These are phyloP conservation scores for Backusella liffmaniae DNA, from an alignment of 192 early-diverging fungal genomes.

Conservation along the genomic window DNA sequence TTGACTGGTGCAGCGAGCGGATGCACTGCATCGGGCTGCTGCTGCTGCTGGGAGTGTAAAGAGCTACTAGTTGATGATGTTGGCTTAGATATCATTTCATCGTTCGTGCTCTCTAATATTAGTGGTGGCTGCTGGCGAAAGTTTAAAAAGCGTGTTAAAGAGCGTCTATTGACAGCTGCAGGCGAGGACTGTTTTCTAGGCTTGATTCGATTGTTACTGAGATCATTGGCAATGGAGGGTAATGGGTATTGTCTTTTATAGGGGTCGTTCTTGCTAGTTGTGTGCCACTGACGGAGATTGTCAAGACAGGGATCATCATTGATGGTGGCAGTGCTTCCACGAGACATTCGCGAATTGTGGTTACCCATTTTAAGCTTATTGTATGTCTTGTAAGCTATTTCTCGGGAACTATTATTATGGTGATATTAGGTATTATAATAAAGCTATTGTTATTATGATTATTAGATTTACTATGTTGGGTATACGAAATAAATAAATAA, in stretches of 20 bases:
- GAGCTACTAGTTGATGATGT: neutral
- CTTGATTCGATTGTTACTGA: constrained; percentile 18
- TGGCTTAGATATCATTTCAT: neutral
- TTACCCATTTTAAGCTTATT: constrained; percentile 21
- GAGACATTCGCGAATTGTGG: constrained; percentile 21
- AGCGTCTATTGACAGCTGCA: neutral
- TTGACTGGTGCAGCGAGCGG: neutral
- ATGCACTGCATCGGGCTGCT: neutral
- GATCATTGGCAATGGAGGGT: constrained; percentile 9
- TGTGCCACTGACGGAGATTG: constrained; percentile 15
- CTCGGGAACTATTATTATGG: neutral
- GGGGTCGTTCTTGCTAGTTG: constrained; percentile 6
- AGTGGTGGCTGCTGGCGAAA: constrained; percentile 12
- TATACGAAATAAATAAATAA: neutral
- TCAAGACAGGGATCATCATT: constrained; percentile 21
- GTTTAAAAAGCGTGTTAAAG: constrained; percentile 14
- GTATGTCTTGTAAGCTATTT: neutral
- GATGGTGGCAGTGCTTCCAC: constrained; percentile 9
- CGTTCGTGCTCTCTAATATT: neutral
- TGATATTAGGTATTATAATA: neutral
- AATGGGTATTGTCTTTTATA: constrained; percentile 28
- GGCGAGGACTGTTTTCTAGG: constrained; percentile 29
- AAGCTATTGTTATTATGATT: neutral
- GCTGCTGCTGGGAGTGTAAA: neutral
- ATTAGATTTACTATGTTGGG: neutral